Evolutionary conservation across 257 asterid species (phyloP).

Genomic region (Agastache rugosa): DNA sequence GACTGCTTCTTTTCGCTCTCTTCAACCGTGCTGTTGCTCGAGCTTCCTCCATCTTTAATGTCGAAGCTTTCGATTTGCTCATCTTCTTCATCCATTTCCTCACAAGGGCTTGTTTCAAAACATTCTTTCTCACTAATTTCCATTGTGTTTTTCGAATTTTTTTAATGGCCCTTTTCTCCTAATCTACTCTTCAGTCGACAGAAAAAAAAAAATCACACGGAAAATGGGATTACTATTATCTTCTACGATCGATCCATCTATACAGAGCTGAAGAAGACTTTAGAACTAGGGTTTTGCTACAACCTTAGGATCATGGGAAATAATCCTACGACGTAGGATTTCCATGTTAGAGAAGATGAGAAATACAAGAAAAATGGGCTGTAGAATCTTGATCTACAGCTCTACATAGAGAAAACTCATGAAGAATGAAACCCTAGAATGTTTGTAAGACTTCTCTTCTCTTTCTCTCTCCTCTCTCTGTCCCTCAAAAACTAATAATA

Average conservation of each 20-base stretch:
- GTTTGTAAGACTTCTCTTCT: constrained; percentile 33
- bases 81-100: constrained; percentile 50
- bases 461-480: constrained; percentile 38
- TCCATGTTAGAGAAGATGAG: constrained; percentile 11
- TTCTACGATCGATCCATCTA: constrained; percentile 30
- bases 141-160: constrained; percentile 14
- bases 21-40: constrained; percentile 79
- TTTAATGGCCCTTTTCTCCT: background rate
- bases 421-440: constrained; percentile 68
- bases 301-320: constrained; percentile 36
- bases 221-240: constrained; percentile 20
- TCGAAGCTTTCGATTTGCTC: constrained; percentile 40
- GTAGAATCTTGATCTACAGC: constrained; percentile 37
- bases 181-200: constrained; percentile 9
- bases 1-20: constrained; percentile 66
- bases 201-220: background rate
- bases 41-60: constrained; percentile 70
- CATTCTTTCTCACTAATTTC: constrained; percentile 57
- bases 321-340: constrained; percentile 17
- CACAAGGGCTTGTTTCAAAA: constrained; percentile 42
- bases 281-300: constrained; percentile 39
- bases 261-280: constrained; percentile 21
- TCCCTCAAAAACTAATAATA: constrained; percentile 37
- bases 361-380: constrained; percentile 32
- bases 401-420: constrained; percentile 36